phyloP scores from a whole-genome alignment of 164 flowering plant species.

The Nelumbo lutea region DNA sequence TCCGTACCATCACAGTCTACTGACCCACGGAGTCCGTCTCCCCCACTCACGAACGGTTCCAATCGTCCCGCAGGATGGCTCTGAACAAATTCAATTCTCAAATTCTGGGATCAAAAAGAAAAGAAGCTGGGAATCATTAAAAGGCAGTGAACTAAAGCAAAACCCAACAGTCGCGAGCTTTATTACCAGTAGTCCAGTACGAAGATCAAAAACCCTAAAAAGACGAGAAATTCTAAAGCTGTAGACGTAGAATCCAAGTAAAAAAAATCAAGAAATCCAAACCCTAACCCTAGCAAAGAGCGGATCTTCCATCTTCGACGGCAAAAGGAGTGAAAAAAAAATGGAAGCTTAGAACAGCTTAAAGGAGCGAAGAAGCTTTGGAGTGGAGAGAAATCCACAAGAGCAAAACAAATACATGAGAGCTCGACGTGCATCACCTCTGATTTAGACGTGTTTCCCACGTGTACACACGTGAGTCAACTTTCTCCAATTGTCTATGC shows the following conservation, averaged over 20 bases:
- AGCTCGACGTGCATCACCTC: not conserved
- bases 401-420: too few species aligned
- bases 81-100: not conserved
- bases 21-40: not conserved
- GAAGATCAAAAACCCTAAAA: not conserved
- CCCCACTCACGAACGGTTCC: too few species aligned
- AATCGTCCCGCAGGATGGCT: not conserved
- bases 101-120: too few species aligned
- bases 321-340: too few species aligned
- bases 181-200: not conserved
- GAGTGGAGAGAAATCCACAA: not conserved
- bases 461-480: not conserved
- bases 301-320: not conserved
- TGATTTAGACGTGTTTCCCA: not conserved
- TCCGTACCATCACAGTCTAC: not conserved
- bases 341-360: too few species aligned
- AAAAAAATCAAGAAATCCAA: not conserved
- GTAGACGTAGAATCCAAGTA: not conserved
- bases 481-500: not conserved
- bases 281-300: not conserved
- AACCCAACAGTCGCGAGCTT: not conserved
- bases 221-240: not conserved
- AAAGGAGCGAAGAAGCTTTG: too few species aligned
- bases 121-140: too few species aligned
- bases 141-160: too few species aligned